Evolutionary conservation across 2,329 filamentous ascomycete species (phyloP).

Genomic region (Paecilomyces niveus): DNA sequence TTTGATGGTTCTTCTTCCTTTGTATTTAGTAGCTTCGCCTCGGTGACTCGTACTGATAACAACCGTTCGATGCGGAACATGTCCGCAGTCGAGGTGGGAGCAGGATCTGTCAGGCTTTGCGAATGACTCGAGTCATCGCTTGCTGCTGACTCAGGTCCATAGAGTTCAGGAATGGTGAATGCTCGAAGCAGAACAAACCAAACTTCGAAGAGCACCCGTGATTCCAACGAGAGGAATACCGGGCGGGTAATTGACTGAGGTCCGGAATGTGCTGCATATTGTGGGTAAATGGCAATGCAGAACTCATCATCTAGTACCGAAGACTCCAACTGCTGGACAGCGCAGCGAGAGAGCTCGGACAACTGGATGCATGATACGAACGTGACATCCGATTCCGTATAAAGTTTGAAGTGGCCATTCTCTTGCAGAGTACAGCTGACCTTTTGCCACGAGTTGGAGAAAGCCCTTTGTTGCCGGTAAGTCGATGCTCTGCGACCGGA

Average conservation of each 20-base stretch:
- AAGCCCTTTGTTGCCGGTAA: conserved; percentile 50
- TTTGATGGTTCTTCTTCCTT: conserved; percentile 23
- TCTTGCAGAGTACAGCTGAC: conserved; percentile 93
- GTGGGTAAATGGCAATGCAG: conserved; percentile 91
- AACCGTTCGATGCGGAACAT: conserved; percentile 62
- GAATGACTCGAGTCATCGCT: conserved; percentile 37
- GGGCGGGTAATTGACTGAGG: conserved; percentile 74
- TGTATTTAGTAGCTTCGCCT: conserved; percentile 48
- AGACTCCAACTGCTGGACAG: conserved; percentile 81
- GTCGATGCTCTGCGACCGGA: conserved; percentile 41
- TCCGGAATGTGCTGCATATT: conserved; percentile 70
- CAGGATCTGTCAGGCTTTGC: conserved; percentile 18
- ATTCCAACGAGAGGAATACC: conserved; percentile 82
- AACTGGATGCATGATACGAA: conserved; percentile 79
- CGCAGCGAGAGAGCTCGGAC: conserved; percentile 79
- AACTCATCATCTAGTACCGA: conserved; percentile 90
- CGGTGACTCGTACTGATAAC: conserved; percentile 53
- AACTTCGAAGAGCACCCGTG: conserved; percentile 84
- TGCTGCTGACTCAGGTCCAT: conserved; percentile 51
- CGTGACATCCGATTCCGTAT: conserved; percentile 75
- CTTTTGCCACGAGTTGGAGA: conserved; percentile 67
- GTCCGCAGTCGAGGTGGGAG: conserved; percentile 39
- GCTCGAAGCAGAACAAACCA: conserved; percentile 91
- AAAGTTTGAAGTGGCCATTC: conserved; percentile 87
- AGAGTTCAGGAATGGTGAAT: conserved; percentile 87